phyloP scores from a whole-genome alignment of 1,284 basidiomycete genomes.

The Puccinia coronata region DNA sequence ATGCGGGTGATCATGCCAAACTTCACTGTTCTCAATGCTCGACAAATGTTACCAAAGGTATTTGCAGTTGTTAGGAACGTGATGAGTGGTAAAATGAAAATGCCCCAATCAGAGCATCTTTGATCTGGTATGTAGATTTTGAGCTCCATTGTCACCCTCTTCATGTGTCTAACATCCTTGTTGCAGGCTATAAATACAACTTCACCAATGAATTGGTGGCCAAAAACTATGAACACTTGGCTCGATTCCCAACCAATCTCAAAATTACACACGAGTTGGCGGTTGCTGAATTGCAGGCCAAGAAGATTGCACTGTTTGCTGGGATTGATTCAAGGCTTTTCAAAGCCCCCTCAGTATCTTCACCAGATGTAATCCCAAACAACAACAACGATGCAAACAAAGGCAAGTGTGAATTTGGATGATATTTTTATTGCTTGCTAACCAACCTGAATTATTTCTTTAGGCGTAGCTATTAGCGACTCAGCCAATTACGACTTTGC shows the following conservation, averaged over 20 bases:
- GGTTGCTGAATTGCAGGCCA: slow-evolving; percentile 1
- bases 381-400: background rate
- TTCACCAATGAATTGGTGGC: slow-evolving; percentile 14
- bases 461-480: slow-evolving; percentile 12
- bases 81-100: slow-evolving; percentile 36
- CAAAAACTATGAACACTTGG: slow-evolving; percentile 18
- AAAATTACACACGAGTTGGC: slow-evolving; percentile 17
- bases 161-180: background rate
- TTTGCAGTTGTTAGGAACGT: slow-evolving; percentile 21
- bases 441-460: background rate
- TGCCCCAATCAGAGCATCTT: slow-evolving; percentile 14
- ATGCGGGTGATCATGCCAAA: slow-evolving; percentile 11
- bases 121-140: background rate
- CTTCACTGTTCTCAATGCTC: slow-evolving; percentile 21
- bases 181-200: slow-evolving; percentile 9
- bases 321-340: background rate
- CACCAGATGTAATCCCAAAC: background rate
- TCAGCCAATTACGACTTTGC: background rate
- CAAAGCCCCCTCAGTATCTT: no score
- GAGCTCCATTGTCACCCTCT: no score
- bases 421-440: background rate
- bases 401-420: background rate
- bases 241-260: background rate
- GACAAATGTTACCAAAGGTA: slow-evolving; percentile 21
- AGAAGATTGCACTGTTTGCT: slow-evolving; percentile 11